A percentile compares a stretch with the other conserved stretches of the same genome.
phyloP scores from a whole-genome alignment of 768 basidiomycete species.

The Lanmaoa rubissima region DNA sequence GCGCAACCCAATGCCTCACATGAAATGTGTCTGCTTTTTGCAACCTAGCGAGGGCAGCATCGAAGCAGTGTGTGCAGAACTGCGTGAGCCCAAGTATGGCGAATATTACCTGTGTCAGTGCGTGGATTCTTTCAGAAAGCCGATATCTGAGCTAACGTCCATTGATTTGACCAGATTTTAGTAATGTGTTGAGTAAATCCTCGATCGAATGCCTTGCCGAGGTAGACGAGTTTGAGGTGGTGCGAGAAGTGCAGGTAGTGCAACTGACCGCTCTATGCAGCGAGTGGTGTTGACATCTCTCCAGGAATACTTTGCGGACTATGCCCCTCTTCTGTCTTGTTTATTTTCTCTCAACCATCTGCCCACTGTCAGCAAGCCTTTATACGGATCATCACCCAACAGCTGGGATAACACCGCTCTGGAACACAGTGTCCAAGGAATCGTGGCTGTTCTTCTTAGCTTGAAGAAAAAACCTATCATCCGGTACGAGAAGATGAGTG shows the following conservation, averaged over 20 bases:
- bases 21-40: constrained; percentile 96
- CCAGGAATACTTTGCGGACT: constrained; percentile 98
- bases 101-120: constrained; percentile 99
- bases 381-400: constrained; percentile 72
- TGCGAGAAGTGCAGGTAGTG: constrained; percentile 91
- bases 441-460: constrained; percentile 85
- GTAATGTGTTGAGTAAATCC: constrained; percentile 86
- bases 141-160: constrained; percentile 17
- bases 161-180: constrained; percentile 68
- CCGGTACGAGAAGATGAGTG: constrained; percentile 90
- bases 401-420: constrained; percentile 76
- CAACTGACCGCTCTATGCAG: not conserved
- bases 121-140: constrained; percentile 50
- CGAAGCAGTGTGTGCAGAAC: constrained; percentile 77
- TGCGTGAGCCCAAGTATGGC: constrained; percentile 90
- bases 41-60: constrained; percentile 81
- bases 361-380: constrained; percentile 57
- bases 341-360: constrained; percentile 84
- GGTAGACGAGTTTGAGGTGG: constrained; percentile 94
- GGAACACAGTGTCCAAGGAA: constrained; percentile 73
- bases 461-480: constrained; percentile 95
- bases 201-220: constrained; percentile 92
- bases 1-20: constrained; percentile 89
- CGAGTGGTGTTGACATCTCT: not conserved
- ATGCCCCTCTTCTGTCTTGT: constrained; percentile 79